Evolutionary conservation across 2,329 filamentous ascomycete genomes (phyloP).

Genomic region (Venturia effusa): DNA sequence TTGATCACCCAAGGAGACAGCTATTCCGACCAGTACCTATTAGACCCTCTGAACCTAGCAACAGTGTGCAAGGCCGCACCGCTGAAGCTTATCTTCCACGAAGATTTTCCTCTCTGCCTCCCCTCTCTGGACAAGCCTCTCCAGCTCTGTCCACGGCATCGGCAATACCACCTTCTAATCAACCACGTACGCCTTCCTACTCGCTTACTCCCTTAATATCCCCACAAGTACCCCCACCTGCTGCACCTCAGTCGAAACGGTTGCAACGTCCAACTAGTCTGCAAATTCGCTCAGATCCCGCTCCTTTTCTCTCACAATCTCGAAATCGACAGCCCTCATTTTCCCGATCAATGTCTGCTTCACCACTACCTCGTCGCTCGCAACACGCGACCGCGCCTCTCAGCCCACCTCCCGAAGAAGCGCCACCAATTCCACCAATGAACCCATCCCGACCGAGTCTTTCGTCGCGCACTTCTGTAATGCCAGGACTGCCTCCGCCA

Average conservation of each 20-base stretch:
- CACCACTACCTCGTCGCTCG: constrained; percentile 12
- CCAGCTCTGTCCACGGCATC: background rate
- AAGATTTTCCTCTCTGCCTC: constrained; percentile 8
- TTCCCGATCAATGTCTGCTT: background rate
- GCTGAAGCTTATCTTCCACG: background rate
- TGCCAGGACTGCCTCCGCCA: constrained; percentile 29
- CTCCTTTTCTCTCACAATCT: constrained; percentile 29
- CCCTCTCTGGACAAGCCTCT: background rate
- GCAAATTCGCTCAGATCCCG: constrained; percentile 31
- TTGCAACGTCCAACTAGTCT: constrained; percentile 33
- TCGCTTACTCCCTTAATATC: constrained; percentile 4
- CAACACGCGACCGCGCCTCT: constrained; percentile 21
- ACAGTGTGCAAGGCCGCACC: background rate
- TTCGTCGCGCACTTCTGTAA: constrained; percentile 22
- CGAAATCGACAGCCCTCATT: background rate
- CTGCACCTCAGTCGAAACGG: constrained; percentile 12
- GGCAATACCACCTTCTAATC: background rate
- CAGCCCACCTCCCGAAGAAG: constrained; percentile 16
- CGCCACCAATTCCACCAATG: constrained; percentile 16
- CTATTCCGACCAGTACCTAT: constrained; percentile 10
- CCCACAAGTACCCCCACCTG: constrained; percentile 10
- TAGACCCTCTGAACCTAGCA: constrained; percentile 6
- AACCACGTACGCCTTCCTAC: constrained; percentile 13
- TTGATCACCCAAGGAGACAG: background rate
- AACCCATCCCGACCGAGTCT: constrained; percentile 12